Evolutionary conservation across 2,329 filamentous ascomycete species (phyloP), one percentile per base, ranked within the genome.

Genomic region (Capronia americana): DNA sequence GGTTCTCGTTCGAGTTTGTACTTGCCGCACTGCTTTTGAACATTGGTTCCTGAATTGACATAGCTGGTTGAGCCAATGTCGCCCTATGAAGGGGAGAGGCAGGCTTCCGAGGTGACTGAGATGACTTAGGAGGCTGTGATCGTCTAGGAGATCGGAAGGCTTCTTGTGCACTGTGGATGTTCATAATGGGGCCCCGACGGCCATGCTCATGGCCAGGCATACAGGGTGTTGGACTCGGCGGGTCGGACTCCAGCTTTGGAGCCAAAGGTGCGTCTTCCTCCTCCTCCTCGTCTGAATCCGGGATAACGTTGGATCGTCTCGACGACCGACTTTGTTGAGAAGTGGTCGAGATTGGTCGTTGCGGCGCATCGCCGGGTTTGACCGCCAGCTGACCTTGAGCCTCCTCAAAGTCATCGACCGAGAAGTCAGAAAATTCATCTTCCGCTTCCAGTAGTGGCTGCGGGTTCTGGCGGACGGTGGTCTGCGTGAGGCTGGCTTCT

Each of bases 241-340:
- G 23, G 5, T 46, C 20, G 34, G 34, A 10, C 28, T 55, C 60
- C 23, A 56, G 5, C 41, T 62, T 55, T n/a, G 26, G 38, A 46
- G 32, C 60, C 14, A 24, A n/a, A 14, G 38, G 24, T 17, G 17
- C 12, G 23, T 41, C 51, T 26, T 14, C 44, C 8, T 67, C 41
- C 20, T 63, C 64, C 12, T 67, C 68, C 12, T 67, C 68, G 30
- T 71, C 70, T 7, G 69, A 70, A 58, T 70, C 68, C 4, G 50
- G 61, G 24, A 67, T 61, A 34, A 64, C 38, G 10, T 66, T 59
- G 32, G 51, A 55, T 2, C 41, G n/a, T 28, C 38, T 63, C 38
- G n/a, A 46, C 0, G 8, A 57, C 17, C 28, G 57, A 53, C 17
- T 32, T 57, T 41, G 28, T 38, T 54, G 58, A 34, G 54, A 34